Evolutionary conservation across 1,284 basidiomycete species (phyloP), one percentile per base, ranked within the genome.

Genomic region (Microbotryum scabiosae): DNA sequence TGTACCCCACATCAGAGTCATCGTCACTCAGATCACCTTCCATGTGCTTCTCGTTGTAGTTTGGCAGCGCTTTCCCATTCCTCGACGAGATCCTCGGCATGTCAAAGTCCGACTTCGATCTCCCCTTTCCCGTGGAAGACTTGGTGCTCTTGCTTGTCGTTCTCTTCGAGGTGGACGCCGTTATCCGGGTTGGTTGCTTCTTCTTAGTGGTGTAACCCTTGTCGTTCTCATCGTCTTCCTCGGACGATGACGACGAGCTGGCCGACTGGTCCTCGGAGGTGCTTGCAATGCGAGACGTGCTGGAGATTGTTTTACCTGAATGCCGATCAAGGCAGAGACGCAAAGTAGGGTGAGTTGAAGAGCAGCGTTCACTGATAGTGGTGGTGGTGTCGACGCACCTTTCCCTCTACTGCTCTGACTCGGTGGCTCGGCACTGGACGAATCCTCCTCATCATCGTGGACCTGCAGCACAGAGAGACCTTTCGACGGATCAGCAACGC

Each of bases 41-140:
- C 61, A 68, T 66, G 8, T 48, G 51, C 30, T 56, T 62, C 64
- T 69, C 69, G 60, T 70, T 66, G 62, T 70, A 70, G 45, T 70
- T 69, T 6, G 69, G 69, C 32, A 67, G 53, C 45, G 57, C 63
- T 49, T 63, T 63, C 28, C 69, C 69, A 41, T 70, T 70, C 46
- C 69, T 50, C 23, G 58, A 61, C 58, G 67, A 69, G 32, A 67
- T 23, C 28, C 67, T 36, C 20, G 65, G 68, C 46, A 69, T 52
- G 52, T 66, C 66, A 23, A 68, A 69, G 48, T 66, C 64, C 30
- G 51, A 50, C 16, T 48, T 56, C 18, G 59, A 56, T 44, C 32
- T 51, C 54, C 44, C 57, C 46, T 9, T 57, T 18, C n/a, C 48
- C 59, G 32, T 59, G 23, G n/a, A 60, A 26, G 12, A 47, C 58